These are phyloP conservation scores for Peronospora destructor DNA, from an alignment of 352 stramenopile genomes.

Conservation along the genomic window DNA sequence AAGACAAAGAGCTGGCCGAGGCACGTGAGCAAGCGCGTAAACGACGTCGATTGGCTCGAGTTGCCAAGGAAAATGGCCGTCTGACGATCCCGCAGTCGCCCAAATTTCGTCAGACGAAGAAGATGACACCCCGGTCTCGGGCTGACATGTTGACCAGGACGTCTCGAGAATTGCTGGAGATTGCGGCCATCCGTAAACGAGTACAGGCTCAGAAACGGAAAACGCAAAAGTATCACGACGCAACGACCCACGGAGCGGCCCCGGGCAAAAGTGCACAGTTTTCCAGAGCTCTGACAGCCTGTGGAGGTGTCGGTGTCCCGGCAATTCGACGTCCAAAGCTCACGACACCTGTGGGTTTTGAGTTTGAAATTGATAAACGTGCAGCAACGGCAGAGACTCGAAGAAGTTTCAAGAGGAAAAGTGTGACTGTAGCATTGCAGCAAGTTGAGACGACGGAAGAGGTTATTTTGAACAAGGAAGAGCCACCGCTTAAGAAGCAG, in stretches of 20 bases:
- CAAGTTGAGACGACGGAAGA: conserved; percentile 5
- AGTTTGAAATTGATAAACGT: conserved; percentile 65
- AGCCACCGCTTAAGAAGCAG: conserved; percentile 19
- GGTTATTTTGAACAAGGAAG: conserved; percentile 2
- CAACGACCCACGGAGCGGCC: conserved; percentile 36
- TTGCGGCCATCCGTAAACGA: conserved; percentile 56
- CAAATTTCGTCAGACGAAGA: conserved; percentile 48
- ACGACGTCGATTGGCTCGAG: conserved; percentile 25
- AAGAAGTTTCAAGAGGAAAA: conserved; percentile 31
- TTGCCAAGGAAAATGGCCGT: conserved; percentile 47
- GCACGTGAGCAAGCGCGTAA: conserved; percentile 30
- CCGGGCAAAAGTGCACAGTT: conserved; percentile 35
- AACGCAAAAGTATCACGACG: conserved; percentile 60
- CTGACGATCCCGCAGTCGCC: conserved; percentile 66
- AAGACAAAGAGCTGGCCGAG: conserved; percentile 38
- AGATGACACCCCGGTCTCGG: conserved; percentile 24
- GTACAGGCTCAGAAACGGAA: conserved; percentile 48
- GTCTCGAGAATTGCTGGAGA: conserved; percentile 69
- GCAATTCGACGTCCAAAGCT: conserved; percentile 59
- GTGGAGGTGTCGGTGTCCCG: conserved; percentile 57
- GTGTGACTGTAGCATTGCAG: conserved; percentile 10
- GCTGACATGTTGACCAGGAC: conserved; percentile 51
- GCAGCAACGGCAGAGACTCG: conserved; percentile 27
- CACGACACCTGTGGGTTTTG: conserved; percentile 57
- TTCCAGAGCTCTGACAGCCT: conserved; percentile 46